Conservation (phyloP, 1,284 basidiomycete species). For the Fomitopsis betulina region DNA sequence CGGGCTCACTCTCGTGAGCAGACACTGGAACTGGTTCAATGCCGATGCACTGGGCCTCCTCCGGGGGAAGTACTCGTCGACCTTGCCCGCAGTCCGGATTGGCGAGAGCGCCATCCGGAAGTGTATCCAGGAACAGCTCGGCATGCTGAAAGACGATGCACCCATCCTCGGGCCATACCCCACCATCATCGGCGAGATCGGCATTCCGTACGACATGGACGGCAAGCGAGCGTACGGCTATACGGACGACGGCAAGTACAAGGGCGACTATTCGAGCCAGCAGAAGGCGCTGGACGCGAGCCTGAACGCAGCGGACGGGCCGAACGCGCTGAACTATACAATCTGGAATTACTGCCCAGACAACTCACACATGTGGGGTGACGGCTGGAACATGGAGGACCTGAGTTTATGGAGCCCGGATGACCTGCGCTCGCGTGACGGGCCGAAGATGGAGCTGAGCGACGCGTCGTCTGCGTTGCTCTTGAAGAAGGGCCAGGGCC, state of each 20-base stretch:
- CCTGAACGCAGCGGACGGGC: constrained; percentile 85
- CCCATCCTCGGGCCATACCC: constrained; percentile 75
- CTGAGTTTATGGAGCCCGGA: constrained; percentile 85
- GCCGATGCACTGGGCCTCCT: constrained; percentile 91
- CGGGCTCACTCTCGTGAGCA: constrained; percentile 78
- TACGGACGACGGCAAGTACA: constrained; percentile 68
- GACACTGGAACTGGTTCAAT: constrained; percentile 97
- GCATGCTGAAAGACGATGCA: constrained; percentile 72
- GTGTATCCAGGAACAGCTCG: constrained; percentile 82
- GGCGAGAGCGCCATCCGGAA: constrained; percentile 83
- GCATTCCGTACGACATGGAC: constrained; percentile 93
- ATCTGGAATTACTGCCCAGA: constrained; percentile 91
- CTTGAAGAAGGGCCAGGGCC: constrained; percentile 19
- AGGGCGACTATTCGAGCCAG: constrained; percentile 79
- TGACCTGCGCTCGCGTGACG: constrained; percentile 45
- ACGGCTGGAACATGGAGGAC: constrained; percentile 97
- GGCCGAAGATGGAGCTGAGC: constrained; percentile 22
- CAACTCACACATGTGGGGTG: constrained; percentile 84
- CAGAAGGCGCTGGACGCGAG: constrained; percentile 90
- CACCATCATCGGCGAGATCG: constrained; percentile 94
- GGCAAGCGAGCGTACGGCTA: constrained; percentile 80
- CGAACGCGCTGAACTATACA: constrained; percentile 80
- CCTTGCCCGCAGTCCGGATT: constrained; percentile 64
- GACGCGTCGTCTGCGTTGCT: constrained; percentile 29
- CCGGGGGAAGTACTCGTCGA: constrained; percentile 81